These are phyloP conservation scores for Rosa chinensis DNA, from an alignment of 306 rosid species.

Conservation along the genomic window DNA sequence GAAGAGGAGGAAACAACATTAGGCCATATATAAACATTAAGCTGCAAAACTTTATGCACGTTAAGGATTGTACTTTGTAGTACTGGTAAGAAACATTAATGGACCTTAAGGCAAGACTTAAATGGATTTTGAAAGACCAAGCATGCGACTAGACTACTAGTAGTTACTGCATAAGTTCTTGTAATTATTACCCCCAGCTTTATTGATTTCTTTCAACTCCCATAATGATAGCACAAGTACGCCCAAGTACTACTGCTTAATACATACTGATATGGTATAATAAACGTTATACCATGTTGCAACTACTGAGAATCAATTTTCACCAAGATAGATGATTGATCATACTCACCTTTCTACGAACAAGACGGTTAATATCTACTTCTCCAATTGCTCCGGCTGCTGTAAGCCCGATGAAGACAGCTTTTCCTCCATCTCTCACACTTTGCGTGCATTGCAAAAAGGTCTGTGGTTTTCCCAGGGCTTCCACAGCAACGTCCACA, in stretches of 20 bases:
- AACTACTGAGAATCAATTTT: conserved; percentile 2
- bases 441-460: conserved; percentile 78
- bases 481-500: conserved; percentile 93
- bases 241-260: background rate
- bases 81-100: background rate
- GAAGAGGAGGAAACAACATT: background rate
- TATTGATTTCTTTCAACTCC: background rate
- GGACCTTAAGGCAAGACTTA: background rate
- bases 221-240: background rate
- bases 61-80: background rate
- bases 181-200: background rate
- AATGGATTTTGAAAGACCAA: background rate
- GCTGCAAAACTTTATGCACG: background rate
- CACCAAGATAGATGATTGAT: background rate
- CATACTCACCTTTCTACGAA: conserved; percentile 76
- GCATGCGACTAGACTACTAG: background rate
- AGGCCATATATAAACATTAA: background rate
- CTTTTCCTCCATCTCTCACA: conserved; percentile 96
- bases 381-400: conserved; percentile 75
- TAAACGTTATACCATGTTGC: background rate
- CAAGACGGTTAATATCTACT: conserved; percentile 89
- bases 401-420: conserved; percentile 91
- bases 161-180: background rate
- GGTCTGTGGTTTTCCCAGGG: conserved; percentile 84
- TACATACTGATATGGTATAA: background rate